Evolutionary conservation across 192 early-diverging fungal genomes (phyloP).

Genomic region (Dimargaris xerosporica): DNA sequence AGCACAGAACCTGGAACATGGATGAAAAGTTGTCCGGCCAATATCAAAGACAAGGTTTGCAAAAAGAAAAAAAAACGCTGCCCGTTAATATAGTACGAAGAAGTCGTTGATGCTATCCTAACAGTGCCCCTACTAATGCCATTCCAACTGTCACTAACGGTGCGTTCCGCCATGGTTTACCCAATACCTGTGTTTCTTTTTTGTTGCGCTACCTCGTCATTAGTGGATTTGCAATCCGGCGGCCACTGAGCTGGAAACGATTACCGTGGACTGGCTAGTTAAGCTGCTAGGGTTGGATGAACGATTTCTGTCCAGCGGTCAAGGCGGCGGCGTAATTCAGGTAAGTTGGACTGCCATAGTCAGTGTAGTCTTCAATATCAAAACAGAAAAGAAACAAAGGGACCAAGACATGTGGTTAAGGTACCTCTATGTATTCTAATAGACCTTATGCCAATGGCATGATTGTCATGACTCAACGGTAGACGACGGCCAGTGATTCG

Average conservation of each 20-base stretch:
- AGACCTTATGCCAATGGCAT: background rate
- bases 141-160: too few species aligned
- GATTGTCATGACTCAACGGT: background rate
- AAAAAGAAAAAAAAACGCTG: too few species aligned
- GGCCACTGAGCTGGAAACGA: conserved; percentile 42
- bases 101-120: too few species aligned
- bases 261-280: conserved; percentile 45
- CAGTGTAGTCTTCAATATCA: background rate
- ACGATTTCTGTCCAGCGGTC: conserved; percentile 33
- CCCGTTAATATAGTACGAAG: too few species aligned
- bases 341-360: background rate
- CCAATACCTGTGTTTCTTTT: too few species aligned
- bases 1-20: too few species aligned
- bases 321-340: conserved; percentile 50
- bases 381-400: background rate
- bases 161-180: too few species aligned
- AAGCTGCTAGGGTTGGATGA: conserved; percentile 41
- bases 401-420: background rate
- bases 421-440: background rate
- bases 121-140: too few species aligned
- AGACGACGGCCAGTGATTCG: conserved; percentile 40
- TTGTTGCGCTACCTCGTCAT: background rate
- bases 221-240: conserved; percentile 37
- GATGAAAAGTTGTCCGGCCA: too few species aligned
- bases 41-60: too few species aligned